These are phyloP conservation scores for Flaveria robusta DNA, from an alignment of 129 eudicot species.

Conservation along the genomic window DNA sequence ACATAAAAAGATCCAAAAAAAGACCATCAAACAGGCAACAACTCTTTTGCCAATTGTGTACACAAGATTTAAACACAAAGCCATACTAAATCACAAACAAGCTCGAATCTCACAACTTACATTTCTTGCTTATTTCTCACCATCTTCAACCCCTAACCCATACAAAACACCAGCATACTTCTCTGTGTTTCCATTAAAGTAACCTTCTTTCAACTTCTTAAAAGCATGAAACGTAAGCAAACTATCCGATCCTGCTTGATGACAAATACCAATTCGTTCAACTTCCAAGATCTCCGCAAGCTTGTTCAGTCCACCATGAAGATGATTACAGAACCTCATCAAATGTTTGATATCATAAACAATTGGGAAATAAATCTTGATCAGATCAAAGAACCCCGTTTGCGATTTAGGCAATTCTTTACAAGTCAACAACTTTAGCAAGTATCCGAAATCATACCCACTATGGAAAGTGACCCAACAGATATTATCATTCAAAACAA, in stretches of 20 bases:
- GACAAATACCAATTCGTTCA: conserved; percentile 61
- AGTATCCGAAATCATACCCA: conserved; percentile 70
- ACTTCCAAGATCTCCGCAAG: conserved; percentile 60
- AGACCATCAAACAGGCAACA: conserved; percentile 47
- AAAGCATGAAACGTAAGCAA: conserved; percentile 72
- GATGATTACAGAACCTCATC: conserved; percentile 84
- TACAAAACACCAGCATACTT: conserved; percentile 83
- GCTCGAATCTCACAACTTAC: conserved; percentile 28
- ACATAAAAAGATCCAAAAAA: conserved; percentile 39
- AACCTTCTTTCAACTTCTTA: conserved; percentile 66
- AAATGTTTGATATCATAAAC: conserved; percentile 73
- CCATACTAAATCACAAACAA: conserved; percentile 44
- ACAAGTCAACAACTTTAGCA: conserved; percentile 65
- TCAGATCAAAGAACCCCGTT: conserved; percentile 63
- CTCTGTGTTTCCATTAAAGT: conserved; percentile 73
- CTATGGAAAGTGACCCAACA: conserved; percentile 74
- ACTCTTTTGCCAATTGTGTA: conserved; percentile 57
- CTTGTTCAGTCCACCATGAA: conserved; percentile 89
- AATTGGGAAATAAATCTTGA: conserved; percentile 61
- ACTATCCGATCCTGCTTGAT: conserved; percentile 93
- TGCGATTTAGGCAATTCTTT: conserved; percentile 55
- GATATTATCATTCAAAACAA: conserved; percentile 60
- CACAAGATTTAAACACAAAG: conserved; percentile 40
- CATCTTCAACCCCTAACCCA: conserved; percentile 74
- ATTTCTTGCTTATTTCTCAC: conserved; percentile 49